These are phyloP conservation scores for Funneliformis geosporum DNA, from an alignment of 192 early-diverging fungal genomes.

Conservation along the genomic window DNA sequence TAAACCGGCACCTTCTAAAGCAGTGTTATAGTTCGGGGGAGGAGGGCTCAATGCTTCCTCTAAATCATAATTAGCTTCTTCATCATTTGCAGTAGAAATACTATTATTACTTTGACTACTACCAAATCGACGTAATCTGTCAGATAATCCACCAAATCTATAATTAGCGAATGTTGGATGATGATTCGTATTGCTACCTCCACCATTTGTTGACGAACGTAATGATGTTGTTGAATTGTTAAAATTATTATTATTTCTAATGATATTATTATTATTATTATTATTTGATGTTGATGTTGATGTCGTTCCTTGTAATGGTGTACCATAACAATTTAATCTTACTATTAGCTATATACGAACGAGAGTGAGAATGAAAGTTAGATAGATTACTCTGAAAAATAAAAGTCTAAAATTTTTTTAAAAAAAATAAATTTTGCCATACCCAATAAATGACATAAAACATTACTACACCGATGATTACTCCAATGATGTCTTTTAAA, in stretches of 20 bases:
- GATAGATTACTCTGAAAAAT: neutral
- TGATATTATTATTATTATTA: neutral
- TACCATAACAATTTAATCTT: slow-evolving; percentile 18
- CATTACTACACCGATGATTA: neutral
- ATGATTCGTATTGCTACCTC: neutral
- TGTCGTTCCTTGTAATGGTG: neutral
- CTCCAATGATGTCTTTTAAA: neutral
- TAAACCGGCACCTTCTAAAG: slow-evolving; percentile 19
- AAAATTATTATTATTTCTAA: neutral
- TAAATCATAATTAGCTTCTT: neutral
- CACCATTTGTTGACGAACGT: slow-evolving; percentile 1
- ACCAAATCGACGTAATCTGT: neutral
- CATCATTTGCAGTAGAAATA: neutral
- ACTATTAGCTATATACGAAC: neutral
- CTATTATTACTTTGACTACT: neutral
- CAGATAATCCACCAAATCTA: neutral
- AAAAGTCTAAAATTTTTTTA: neutral
- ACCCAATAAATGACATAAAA: slow-evolving; percentile 17
- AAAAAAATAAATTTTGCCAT: neutral
- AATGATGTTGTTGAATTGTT: neutral
- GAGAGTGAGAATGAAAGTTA: neutral
- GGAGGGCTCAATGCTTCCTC: neutral
- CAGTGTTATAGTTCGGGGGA: neutral
- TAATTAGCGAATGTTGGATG: slow-evolving; percentile 18
- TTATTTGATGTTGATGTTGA: too few relatives aligned